Percentiles rank a stretch among this genome's conserved stretches.
Evolutionary conservation across 495 filamentous ascomycete species (phyloP).

Genomic region (Neurospora intermedia): DNA sequence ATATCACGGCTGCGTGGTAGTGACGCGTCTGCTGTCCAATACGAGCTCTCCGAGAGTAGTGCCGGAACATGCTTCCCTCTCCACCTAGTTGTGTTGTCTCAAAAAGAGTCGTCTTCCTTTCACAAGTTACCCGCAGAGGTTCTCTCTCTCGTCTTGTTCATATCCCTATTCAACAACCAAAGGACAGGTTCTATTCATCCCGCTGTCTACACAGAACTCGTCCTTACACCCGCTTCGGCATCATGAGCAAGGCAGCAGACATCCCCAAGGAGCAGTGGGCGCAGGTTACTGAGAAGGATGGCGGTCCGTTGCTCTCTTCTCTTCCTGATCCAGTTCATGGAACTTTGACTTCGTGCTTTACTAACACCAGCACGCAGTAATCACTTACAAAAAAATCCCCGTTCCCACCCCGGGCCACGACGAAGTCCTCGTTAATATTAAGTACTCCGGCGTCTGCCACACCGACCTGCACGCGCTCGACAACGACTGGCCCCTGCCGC

Average conservation of each 20-base stretch:
- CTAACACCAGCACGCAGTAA: constrained; percentile 31
- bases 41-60: not conserved
- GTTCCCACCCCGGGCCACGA: constrained; percentile 66
- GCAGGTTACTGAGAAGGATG: constrained; percentile 65
- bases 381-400: constrained; percentile 61
- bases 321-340: not conserved
- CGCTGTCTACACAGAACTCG: not conserved
- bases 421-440: constrained; percentile 78
- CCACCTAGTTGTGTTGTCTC: not conserved
- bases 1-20: not conserved
- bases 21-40: not conserved
- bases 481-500: constrained; percentile 71
- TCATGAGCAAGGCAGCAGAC: not conserved
- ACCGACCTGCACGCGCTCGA: constrained; percentile 75
- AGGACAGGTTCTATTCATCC: not conserved
- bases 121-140: not conserved
- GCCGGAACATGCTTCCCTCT: not conserved
- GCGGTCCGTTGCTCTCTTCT: constrained; percentile 36
- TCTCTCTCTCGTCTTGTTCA: not conserved
- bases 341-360: not conserved
- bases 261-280: constrained; percentile 73
- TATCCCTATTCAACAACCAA: not conserved
- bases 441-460: constrained; percentile 85
- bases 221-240: not conserved
- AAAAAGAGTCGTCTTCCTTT: not conserved